Base-by-base conservation (phyloP, 75 land plant species). In the Selaginella moellendorffii region DNA sequence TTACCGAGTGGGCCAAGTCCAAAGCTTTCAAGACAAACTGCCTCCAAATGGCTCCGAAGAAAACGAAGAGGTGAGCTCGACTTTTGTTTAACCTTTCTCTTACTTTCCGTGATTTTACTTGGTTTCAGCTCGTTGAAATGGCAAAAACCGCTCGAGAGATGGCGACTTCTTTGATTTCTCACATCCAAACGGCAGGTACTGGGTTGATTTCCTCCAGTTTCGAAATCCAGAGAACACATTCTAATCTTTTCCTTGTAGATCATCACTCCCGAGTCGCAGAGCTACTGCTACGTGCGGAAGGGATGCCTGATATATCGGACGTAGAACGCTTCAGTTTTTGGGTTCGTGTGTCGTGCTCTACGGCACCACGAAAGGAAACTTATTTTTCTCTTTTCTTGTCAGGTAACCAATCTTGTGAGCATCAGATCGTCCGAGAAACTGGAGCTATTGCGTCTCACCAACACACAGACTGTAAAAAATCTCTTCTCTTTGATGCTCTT, bases 241-340 rank as follows among this genome's bases (percentile, higher is more conserved):
- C 5, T 36, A 36, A 36, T 36, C 14, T 36, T 36, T 5, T 14
- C 14, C 10, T 36, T 36, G 46, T 14, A 36, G 46, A 36, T 36
- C 5, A 36, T 14, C 46, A 36, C 14, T 29, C 67, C 27, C 24
- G 53, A 14, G 28, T 69, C 0, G 17, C 24, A 31, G 78, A 75
- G 23, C 24, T 67, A n/a, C 67, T 89, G 2, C 69, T 65, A 54
- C 74, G 75, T 53, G 69, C 78, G 8, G 97, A 81, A 67, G 82
- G 76, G 65, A 81, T 85, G 84, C 91, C 99, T 19, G 36, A 70
- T 26, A 53, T 70, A 12, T 71, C 69, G 12, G 86, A 95, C 68
- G 78, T 87, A 31, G 99, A 95, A 56, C 74, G 67, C 52, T 90
- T 95, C 63, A 95, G 99, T 63, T 95, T 90, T 61, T 90, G 99